Evolutionary conservation across 2,329 filamentous ascomycete genomes (phyloP).

Genomic region (Epichloe typhina): DNA sequence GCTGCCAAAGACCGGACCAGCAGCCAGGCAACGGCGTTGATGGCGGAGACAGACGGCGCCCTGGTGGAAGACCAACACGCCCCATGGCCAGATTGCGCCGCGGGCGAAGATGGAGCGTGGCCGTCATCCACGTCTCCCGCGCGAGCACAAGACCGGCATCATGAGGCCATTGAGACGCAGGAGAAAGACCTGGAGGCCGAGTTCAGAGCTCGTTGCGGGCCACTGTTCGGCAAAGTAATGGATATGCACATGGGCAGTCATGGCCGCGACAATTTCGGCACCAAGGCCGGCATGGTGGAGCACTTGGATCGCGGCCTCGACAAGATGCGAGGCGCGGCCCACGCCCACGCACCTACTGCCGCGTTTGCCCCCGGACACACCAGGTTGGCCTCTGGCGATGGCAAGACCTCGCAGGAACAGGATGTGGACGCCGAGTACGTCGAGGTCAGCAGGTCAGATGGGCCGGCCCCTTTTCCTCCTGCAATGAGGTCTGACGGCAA

Average conservation of each 20-base stretch:
- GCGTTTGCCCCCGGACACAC: constrained; percentile 16
- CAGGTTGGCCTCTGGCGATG: constrained; percentile 15
- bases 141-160: constrained; percentile 25
- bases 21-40: constrained; percentile 8
- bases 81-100: constrained; percentile 30
- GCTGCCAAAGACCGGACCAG: constrained; percentile 28
- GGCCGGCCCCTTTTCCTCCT: constrained; percentile 2
- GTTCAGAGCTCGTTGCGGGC: constrained; percentile 31
- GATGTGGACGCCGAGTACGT: constrained; percentile 23
- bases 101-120: constrained; percentile 27
- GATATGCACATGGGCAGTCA: constrained; percentile 17
- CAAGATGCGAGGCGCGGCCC: constrained; percentile 25
- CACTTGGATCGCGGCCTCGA: constrained; percentile 32
- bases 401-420: constrained; percentile 12
- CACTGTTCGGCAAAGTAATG: constrained; percentile 31
- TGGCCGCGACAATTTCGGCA: constrained; percentile 25
- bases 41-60: constrained; percentile 11
- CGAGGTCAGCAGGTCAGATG: constrained; percentile 18
- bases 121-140: constrained; percentile 24
- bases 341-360: constrained; percentile 5
- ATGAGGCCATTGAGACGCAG: constrained; percentile 27
- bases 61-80: constrained; percentile 27
- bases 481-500: not conserved
- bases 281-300: constrained; percentile 34
- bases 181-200: constrained; percentile 37